These are phyloP conservation scores for Penicillium silybi DNA, from an alignment of 495 filamentous ascomycete species.

Conservation along the genomic window DNA sequence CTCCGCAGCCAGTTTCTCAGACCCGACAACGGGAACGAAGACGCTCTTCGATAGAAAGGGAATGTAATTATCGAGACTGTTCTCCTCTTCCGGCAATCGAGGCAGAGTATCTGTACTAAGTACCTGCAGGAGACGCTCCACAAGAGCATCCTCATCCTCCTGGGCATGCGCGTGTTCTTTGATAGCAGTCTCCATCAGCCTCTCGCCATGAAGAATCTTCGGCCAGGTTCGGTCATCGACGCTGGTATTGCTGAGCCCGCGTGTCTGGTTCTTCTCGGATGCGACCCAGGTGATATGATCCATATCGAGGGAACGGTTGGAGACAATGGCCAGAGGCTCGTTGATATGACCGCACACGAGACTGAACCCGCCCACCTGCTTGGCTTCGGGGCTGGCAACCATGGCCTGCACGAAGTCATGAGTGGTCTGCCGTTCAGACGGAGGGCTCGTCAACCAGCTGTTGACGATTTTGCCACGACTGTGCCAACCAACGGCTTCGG, in stretches of 20 bases:
- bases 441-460: constrained; percentile 65
- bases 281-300: constrained; percentile 65
- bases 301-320: constrained; percentile 67
- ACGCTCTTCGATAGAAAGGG: constrained; percentile 70
- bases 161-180: constrained; percentile 40
- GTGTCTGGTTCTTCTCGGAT: constrained; percentile 55
- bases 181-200: constrained; percentile 45
- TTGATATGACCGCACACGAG: constrained; percentile 81
- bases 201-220: constrained; percentile 66
- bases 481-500: constrained; percentile 53
- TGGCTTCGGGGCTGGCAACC: constrained; percentile 42
- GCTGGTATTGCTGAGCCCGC: constrained; percentile 82
- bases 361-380: constrained; percentile 85
- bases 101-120: constrained; percentile 74
- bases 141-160: constrained; percentile 58
- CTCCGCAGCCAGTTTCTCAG: constrained; percentile 50
- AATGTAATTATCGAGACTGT: constrained; percentile 67
- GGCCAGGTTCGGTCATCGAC: constrained; percentile 74
- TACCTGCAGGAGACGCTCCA: constrained; percentile 65
- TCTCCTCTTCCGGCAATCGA: constrained; percentile 36
- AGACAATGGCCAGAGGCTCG: constrained; percentile 78
- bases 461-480: constrained; percentile 84
- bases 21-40: constrained; percentile 71
- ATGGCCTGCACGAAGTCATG: constrained; percentile 66
- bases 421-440: constrained; percentile 33